Conservation (phyloP, 2,329 filamentous ascomycete species). For the Alternaria angustiovoidea region DNA sequence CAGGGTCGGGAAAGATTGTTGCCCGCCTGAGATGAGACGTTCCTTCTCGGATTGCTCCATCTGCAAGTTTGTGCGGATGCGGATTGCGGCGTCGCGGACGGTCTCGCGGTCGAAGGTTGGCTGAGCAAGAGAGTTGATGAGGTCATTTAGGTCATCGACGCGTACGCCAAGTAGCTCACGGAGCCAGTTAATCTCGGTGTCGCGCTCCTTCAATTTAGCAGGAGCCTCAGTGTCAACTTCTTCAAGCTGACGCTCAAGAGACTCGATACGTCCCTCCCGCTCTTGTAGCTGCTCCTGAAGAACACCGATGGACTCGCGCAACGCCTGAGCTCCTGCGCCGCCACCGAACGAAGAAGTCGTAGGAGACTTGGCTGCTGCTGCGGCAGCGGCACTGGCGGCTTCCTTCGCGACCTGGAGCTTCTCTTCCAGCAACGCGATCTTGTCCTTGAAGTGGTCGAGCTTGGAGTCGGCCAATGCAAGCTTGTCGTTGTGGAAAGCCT, state of each 20-base stretch:
- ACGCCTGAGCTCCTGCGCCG: conserved; percentile 85
- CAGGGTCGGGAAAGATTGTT: conserved; percentile 73
- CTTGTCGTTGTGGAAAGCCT: conserved; percentile 81
- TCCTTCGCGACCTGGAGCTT: conserved; percentile 89
- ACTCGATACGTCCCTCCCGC: conserved; percentile 88
- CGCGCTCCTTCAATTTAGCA: conserved; percentile 84
- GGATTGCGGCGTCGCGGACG: conserved; percentile 89
- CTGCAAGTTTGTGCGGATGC: conserved; percentile 90
- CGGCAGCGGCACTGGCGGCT: conserved; percentile 83
- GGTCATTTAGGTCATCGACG: conserved; percentile 89
- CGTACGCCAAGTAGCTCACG: conserved; percentile 91
- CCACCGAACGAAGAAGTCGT: conserved; percentile 46
- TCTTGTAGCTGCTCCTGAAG: conserved; percentile 96
- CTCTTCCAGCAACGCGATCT: conserved; percentile 84
- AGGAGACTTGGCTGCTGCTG: conserved; percentile 65
- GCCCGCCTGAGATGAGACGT: conserved; percentile 73
- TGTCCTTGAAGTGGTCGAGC: conserved; percentile 84
- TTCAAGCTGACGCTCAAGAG: conserved; percentile 76
- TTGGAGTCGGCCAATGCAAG: conserved; percentile 85
- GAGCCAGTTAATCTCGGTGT: conserved; percentile 94
- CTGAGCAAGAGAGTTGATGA: conserved; percentile 79
- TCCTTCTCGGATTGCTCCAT: conserved; percentile 98
- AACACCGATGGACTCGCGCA: conserved; percentile 95
- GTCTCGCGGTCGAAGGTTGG: conserved; percentile 78
- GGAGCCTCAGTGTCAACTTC: conserved; percentile 79